phyloP scores from a whole-genome alignment of 768 basidiomycete species.

The Suillus subluteus region DNA sequence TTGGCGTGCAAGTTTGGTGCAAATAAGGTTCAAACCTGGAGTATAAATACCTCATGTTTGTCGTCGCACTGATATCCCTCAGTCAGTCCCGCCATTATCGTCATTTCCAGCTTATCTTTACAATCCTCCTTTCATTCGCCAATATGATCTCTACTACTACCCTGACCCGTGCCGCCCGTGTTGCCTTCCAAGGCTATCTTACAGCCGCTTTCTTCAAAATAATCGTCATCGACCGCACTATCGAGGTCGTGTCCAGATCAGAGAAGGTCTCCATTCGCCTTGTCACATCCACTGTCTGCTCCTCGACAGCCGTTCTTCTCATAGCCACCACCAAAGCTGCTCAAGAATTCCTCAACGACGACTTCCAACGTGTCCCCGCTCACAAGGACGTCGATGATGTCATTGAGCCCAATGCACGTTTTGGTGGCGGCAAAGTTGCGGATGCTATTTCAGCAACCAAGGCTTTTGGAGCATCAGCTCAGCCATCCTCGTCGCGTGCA shows the following conservation, averaged over 20 bases:
- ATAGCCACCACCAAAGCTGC: background rate
- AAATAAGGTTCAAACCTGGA: background rate
- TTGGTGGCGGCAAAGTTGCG: too few relatives aligned
- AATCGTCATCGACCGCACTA: background rate
- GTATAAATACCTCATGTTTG: background rate
- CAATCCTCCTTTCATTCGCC: background rate
- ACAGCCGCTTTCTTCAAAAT: background rate
- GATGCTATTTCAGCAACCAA: background rate
- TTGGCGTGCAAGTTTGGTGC: background rate
- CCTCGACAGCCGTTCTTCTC: background rate
- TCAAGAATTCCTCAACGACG: background rate
- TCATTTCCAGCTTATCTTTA: conserved; percentile 1
- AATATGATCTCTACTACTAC: background rate
- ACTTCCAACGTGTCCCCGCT: background rate
- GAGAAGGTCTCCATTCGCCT: background rate
- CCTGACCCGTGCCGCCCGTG: background rate
- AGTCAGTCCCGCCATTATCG: background rate
- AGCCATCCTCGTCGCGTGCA: background rate
- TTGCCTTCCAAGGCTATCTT: background rate
- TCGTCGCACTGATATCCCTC: background rate
- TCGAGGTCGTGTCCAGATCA: background rate
- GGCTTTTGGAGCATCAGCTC: background rate
- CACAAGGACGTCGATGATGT: background rate
- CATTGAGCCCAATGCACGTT: background rate
- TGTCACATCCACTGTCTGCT: background rate